Conservation (phyloP, 345 rosid genomes). For the Citrus hindsii region DNA sequence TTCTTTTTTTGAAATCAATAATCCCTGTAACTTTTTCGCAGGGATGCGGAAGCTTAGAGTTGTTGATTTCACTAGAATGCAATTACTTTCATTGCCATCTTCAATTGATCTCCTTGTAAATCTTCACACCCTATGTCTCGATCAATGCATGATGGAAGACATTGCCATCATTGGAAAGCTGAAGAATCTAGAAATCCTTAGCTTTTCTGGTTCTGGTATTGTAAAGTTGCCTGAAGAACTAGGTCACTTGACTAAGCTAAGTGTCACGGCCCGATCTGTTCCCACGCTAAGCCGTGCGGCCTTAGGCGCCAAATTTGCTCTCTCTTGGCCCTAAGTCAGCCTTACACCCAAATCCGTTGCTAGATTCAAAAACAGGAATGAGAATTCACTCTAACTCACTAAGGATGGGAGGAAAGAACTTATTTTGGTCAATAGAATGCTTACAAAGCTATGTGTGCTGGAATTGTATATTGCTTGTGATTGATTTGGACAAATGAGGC, state of each 20-base stretch:
- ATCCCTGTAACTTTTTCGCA: background rate
- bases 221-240: slow-evolving; percentile 13
- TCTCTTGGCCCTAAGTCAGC: too few relatives aligned
- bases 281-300: too few relatives aligned
- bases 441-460: too few relatives aligned
- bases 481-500: too few relatives aligned
- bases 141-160: background rate
- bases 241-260: slow-evolving; percentile 3
- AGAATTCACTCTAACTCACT: too few relatives aligned
- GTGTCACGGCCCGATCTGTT: background rate
- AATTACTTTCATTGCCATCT: background rate
- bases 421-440: too few relatives aligned
- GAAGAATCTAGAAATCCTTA: background rate
- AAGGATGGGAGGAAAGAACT: too few relatives aligned
- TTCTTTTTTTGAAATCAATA: background rate
- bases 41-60: background rate
- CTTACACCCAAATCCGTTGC: too few relatives aligned
- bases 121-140: too few relatives aligned
- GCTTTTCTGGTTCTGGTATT: background rate
- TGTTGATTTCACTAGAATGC: background rate
- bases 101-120: background rate
- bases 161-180: background rate
- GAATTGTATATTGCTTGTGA: too few relatives aligned
- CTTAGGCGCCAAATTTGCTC: too few relatives aligned
- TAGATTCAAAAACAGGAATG: too few relatives aligned